phyloP scores from a whole-genome alignment of 1,284 basidiomycete species.

The Xerocomus amazonicus region DNA sequence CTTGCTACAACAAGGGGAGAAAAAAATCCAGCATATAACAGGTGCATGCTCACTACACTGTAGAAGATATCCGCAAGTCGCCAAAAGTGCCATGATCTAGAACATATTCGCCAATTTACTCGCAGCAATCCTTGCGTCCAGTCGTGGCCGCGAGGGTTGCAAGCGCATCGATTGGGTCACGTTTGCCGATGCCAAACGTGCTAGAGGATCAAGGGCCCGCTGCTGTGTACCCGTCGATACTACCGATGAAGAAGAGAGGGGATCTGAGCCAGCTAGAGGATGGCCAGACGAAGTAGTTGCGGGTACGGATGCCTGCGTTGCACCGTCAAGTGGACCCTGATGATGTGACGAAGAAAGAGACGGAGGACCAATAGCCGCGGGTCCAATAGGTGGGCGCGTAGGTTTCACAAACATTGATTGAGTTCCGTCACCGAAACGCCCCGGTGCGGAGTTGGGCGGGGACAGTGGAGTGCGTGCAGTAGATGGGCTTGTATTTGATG shows the following conservation, averaged over 20 bases:
- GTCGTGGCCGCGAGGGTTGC: slow-evolving; percentile 59
- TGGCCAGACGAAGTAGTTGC: slow-evolving; percentile 10
- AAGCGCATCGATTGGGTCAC: slow-evolving; percentile 68
- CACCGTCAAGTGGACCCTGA: slow-evolving; percentile 29
- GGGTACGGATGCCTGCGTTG: slow-evolving; percentile 7
- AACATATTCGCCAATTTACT: slow-evolving; percentile 87
- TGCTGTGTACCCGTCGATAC: slow-evolving; percentile 21
- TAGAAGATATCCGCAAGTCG: slow-evolving; percentile 2
- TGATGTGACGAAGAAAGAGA: slow-evolving; percentile 30
- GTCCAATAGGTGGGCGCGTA: slow-evolving; percentile 35
- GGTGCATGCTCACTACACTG: slow-evolving; percentile 3
- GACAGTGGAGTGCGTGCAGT: slow-evolving; percentile 22
- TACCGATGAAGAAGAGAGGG: slow-evolving; percentile 18
- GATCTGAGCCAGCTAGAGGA: slow-evolving; percentile 18
- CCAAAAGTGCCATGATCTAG: slow-evolving; percentile 30
- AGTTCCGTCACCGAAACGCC: slow-evolving; percentile 65
- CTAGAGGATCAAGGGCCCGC: slow-evolving; percentile 57
- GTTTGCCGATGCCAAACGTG: slow-evolving; percentile 49
- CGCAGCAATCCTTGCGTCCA: slow-evolving; percentile 81
- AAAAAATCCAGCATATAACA: slow-evolving; percentile 24
- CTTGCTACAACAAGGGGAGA: slow-evolving; percentile 1
- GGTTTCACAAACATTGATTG: slow-evolving; percentile 71
- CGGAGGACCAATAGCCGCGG: slow-evolving; percentile 28
- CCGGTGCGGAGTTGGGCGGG: slow-evolving; percentile 38
- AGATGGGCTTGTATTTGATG: slow-evolving; percentile 45